phyloP scores from a whole-genome alignment of 306 rosid species.

The Morella rubra region DNA sequence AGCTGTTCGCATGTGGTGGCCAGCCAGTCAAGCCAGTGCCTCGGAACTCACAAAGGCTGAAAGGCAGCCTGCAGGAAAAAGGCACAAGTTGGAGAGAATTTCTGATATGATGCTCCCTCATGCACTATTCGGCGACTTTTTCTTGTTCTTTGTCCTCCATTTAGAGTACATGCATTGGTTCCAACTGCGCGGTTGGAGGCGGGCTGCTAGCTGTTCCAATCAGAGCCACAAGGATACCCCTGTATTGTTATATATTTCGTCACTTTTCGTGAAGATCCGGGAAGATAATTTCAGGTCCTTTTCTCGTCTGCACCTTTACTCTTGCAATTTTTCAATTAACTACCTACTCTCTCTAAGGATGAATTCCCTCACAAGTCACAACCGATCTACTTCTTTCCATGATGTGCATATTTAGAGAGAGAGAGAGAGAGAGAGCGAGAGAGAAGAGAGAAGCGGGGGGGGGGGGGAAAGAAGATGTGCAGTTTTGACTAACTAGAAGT shows the following conservation, averaged over 20 bases:
- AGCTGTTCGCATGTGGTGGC: constrained; percentile 27
- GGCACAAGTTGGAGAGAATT: constrained; percentile 1
- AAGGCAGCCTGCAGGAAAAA: not conserved
- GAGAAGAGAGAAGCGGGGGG: no score
- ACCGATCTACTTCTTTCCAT: no score
- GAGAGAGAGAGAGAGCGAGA: no score
- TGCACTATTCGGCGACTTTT: not conserved
- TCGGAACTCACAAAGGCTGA: constrained; percentile 32
- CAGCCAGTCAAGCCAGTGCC: constrained; percentile 9
- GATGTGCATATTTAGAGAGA: no score
- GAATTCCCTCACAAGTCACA: no score
- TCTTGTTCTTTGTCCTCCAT: not conserved
- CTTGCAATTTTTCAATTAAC: no score
- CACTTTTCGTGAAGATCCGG: not conserved
- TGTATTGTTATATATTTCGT: not conserved
- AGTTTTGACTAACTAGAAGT: no score
- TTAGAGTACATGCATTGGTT: not conserved
- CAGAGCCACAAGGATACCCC: not conserved
- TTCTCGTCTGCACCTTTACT: no score
- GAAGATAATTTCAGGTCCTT: no score
- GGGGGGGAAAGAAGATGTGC: no score
- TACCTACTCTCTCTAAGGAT: no score
- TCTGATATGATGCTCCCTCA: not conserved
- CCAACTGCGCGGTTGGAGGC: not conserved
- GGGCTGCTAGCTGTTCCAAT: not conserved